These are phyloP conservation scores for Eucalyptus tenuipes DNA, from an alignment of 345 rosid genomes.

Conservation along the genomic window DNA sequence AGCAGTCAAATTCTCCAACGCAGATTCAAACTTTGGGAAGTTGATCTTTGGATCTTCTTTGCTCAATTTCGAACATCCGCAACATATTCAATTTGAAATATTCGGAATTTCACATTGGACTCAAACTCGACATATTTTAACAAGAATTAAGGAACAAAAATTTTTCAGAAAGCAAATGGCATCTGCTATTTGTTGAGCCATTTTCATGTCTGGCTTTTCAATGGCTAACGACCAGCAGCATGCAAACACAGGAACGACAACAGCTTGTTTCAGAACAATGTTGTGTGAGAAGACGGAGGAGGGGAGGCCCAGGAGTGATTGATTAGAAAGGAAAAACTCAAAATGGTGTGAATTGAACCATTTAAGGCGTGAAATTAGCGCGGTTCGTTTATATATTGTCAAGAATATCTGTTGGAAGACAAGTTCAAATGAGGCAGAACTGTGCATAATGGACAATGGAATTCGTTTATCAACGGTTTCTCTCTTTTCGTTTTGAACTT, in stretches of 20 bases:
- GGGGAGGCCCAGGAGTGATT: background rate
- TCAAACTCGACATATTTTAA: too few species aligned
- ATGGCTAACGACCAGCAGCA: background rate
- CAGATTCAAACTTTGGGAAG: too few species aligned
- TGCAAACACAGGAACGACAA: background rate
- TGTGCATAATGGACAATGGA: background rate
- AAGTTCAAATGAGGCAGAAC: background rate
- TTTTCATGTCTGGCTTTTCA: background rate
- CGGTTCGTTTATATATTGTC: background rate
- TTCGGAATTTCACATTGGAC: too few species aligned
- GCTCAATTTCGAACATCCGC: too few species aligned
- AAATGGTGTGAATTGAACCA: background rate
- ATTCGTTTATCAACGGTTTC: background rate
- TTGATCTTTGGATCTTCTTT: too few species aligned
- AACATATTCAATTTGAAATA: too few species aligned
- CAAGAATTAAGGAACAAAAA: fast-evolving
- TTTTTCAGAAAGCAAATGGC: background rate
- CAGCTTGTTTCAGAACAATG: background rate
- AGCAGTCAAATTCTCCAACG: too few species aligned
- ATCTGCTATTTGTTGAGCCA: background rate
- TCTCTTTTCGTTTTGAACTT: background rate
- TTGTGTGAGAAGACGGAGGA: background rate
- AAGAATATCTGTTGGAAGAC: background rate
- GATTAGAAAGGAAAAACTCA: too few species aligned
- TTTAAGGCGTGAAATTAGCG: background rate